Conservation (phyloP, 2,329 filamentous ascomycete genomes). For the Alternaria sp. region DNA sequence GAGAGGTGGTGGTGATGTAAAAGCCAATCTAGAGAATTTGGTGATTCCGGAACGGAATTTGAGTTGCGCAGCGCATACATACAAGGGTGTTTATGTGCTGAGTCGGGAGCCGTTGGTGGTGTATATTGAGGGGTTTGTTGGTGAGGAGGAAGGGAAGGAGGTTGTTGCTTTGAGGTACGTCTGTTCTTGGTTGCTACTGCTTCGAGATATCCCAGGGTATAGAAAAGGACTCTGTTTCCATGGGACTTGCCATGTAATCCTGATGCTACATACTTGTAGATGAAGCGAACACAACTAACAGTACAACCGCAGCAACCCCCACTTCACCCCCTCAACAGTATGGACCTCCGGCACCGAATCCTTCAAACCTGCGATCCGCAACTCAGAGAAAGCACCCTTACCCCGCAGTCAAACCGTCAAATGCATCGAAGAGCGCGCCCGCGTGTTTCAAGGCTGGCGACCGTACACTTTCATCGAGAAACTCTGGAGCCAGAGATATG, state of each 20-base stretch:
- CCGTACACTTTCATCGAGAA: conserved; percentile 65
- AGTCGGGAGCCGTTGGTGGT: conserved; percentile 62
- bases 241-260: neutral
- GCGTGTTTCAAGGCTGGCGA: conserved; percentile 66
- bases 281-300: neutral
- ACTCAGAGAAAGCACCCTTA: conserved; percentile 58
- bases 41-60: conserved; percentile 51
- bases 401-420: conserved; percentile 56
- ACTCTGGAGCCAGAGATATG: conserved; percentile 67
- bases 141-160: conserved; percentile 56
- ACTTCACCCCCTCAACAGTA: conserved; percentile 62
- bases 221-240: neutral
- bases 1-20: conserved; percentile 15
- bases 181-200: neutral
- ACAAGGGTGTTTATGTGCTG: conserved; percentile 56
- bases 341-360: conserved; percentile 57
- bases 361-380: conserved; percentile 57
- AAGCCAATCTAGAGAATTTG: conserved; percentile 44
- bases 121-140: conserved; percentile 65
- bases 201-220: neutral
- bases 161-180: conserved; percentile 61
- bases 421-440: conserved; percentile 65
- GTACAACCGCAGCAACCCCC: conserved; percentile 47
- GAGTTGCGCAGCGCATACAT: conserved; percentile 48
- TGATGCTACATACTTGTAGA: neutral